These are phyloP conservation scores for Phytophthora pluvialis DNA, from an alignment of 352 stramenopile species.

Conservation along the genomic window DNA sequence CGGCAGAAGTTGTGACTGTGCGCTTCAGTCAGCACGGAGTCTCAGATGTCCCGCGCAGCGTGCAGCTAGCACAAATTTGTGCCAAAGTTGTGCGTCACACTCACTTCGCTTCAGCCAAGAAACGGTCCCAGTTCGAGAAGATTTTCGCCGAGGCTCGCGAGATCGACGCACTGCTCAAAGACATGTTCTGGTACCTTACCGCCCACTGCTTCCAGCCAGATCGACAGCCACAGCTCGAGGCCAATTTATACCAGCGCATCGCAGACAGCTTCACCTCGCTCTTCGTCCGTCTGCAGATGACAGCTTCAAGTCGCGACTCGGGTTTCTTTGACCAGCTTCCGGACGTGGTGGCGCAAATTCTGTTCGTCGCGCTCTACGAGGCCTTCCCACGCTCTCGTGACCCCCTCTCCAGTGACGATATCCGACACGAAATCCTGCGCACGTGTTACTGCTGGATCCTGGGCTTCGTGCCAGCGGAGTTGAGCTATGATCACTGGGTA, in stretches of 20 bases:
- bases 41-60: constrained; percentile 59
- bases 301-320: constrained; percentile 48
- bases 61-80: constrained; percentile 56
- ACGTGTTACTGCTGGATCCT: constrained; percentile 71
- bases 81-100: constrained; percentile 59
- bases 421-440: constrained; percentile 51
- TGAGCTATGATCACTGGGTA: constrained; percentile 63
- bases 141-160: constrained; percentile 51
- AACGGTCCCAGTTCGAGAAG: constrained; percentile 47
- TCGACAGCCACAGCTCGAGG: constrained; percentile 46
- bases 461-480: constrained; percentile 57
- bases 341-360: constrained; percentile 62
- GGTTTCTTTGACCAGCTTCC: constrained; percentile 66
- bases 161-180: constrained; percentile 64
- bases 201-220: constrained; percentile 63
- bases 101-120: constrained; percentile 40
- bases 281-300: constrained; percentile 69
- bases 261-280: constrained; percentile 71
- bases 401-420: constrained; percentile 37
- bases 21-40: constrained; percentile 52
- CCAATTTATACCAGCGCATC: constrained; percentile 64
- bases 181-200: constrained; percentile 81
- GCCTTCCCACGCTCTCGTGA: constrained; percentile 74
- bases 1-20: constrained; percentile 69
- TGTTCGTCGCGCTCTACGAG: constrained; percentile 75